A percentile compares a stretch with the other conserved stretches of the same genome.
Conservation (phyloP, 2,329 filamentous ascomycete genomes). For the Shiraia sp. region DNA sequence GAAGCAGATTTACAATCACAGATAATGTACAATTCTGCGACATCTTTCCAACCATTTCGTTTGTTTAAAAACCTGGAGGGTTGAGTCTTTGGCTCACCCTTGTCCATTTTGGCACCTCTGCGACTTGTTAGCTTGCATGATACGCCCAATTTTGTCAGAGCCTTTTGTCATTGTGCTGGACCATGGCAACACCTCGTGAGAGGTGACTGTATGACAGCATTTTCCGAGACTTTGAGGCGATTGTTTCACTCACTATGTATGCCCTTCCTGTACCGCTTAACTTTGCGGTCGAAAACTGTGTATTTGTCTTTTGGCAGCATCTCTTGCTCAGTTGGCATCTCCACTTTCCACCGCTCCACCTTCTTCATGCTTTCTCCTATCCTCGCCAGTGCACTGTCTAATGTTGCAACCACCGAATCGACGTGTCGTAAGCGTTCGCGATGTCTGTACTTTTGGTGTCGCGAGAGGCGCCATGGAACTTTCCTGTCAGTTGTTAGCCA, state of each 20-base stretch:
- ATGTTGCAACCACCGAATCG: conserved; percentile 81
- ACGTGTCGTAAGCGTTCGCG: conserved; percentile 62
- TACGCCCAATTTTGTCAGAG: no score
- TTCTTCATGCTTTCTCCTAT: conserved; percentile 71
- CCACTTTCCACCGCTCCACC: conserved; percentile 86
- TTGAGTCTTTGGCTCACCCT: conserved; percentile 92
- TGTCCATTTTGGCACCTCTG: conserved; percentile 72
- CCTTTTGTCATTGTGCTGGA: no score
- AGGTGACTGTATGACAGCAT: no score
- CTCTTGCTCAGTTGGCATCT: conserved; percentile 95
- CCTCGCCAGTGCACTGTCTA: conserved; percentile 77
- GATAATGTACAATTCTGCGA: conserved; percentile 26
- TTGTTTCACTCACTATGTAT: conserved; percentile 85
- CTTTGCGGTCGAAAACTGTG: conserved; percentile 95
- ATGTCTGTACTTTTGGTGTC: conserved; percentile 55
- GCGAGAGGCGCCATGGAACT: conserved; percentile 92
- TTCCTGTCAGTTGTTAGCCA: conserved; percentile 64
- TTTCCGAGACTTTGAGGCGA: no score
- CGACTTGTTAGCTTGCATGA: conserved; percentile 72
- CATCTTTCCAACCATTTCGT: background rate
- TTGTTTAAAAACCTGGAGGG: conserved; percentile 81
- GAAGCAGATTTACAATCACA: conserved; percentile 27
- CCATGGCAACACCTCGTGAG: no score
- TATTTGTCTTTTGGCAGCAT: conserved; percentile 98
- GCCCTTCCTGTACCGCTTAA: conserved; percentile 92